Evolutionary conservation across 2,329 filamentous ascomycete species (phyloP).

Genomic region (Xylariaceae sp.): DNA sequence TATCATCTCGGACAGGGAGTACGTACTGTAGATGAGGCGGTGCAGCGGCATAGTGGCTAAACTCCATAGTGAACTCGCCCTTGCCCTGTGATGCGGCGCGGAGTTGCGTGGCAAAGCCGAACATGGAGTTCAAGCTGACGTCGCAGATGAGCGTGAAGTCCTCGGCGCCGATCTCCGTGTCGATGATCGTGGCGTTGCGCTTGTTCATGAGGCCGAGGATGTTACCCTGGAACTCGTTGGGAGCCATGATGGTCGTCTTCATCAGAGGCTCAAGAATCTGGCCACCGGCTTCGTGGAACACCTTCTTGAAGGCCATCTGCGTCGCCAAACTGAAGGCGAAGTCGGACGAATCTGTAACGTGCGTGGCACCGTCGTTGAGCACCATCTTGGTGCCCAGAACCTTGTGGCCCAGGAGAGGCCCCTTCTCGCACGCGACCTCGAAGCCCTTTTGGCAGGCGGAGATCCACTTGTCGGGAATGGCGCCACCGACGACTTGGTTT

Average conservation of each 20-base stretch:
- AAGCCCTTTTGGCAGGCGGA: constrained; percentile 95
- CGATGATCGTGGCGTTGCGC: constrained; percentile 88
- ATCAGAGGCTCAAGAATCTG: constrained; percentile 91
- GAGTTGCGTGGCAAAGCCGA: constrained; percentile 88
- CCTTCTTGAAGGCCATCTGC: constrained; percentile 93
- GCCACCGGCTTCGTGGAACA: constrained; percentile 74
- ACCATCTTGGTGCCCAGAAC: constrained; percentile 89
- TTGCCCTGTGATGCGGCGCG: constrained; percentile 95
- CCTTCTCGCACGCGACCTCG: constrained; percentile 73
- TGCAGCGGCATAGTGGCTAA: constrained; percentile 88
- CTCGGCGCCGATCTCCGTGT: constrained; percentile 88
- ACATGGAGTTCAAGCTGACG: constrained; percentile 94
- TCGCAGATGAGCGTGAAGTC: constrained; percentile 92
- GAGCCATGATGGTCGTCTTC: constrained; percentile 96
- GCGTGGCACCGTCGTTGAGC: constrained; percentile 91
- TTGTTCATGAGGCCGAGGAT: constrained; percentile 96
- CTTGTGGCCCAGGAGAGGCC: constrained; percentile 85
- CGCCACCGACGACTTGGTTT: constrained; percentile 79
- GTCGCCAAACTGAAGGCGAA: constrained; percentile 92
- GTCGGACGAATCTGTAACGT: constrained; percentile 97
- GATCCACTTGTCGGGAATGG: constrained; percentile 92
- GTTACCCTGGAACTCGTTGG: constrained; percentile 95
- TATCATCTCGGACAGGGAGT: constrained; percentile 2
- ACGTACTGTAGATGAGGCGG: constrained; percentile 83
- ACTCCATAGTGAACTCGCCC: constrained; percentile 98